Evolutionary conservation across 108 stramenopile genomes (phyloP).

Genomic region (Skeletonema tropicum): DNA sequence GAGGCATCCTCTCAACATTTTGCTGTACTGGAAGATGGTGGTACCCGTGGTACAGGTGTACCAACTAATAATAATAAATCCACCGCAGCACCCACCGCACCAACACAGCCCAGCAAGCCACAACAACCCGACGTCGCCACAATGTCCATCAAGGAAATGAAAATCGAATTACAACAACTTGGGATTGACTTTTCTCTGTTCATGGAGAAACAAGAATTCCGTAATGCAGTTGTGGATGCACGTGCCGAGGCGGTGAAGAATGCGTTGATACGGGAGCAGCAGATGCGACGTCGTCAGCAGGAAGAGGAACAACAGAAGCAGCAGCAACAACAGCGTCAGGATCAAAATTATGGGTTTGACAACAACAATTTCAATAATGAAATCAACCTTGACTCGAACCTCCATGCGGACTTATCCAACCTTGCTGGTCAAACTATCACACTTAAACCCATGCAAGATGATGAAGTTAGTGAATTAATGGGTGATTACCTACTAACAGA

Average conservation of each 20-base stretch:
- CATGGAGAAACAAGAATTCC: slow-evolving; percentile 33
- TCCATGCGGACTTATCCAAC: background rate
- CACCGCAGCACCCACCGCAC: background rate
- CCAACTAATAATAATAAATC: no score
- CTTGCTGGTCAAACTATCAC: background rate
- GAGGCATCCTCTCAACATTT: background rate
- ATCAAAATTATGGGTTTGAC: background rate
- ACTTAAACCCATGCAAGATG: background rate
- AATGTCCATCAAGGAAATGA: slow-evolving; percentile 37
- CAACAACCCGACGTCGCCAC: slow-evolving; percentile 1
- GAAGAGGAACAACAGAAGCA: background rate
- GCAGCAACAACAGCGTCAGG: background rate
- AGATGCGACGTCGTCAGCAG: background rate
- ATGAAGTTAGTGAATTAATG: slow-evolving; percentile 1
- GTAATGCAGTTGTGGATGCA: slow-evolving; percentile 17
- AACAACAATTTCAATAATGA: background rate
- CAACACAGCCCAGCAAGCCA: background rate
- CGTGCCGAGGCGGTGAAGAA: slow-evolving; percentile 9
- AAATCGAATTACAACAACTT: slow-evolving; percentile 15
- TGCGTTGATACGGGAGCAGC: background rate
- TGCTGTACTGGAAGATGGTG: background rate
- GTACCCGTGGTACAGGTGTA: no score
- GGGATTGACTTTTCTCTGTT: slow-evolving; percentile 9
- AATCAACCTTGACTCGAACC: background rate
- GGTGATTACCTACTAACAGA: background rate